Evolutionary conservation across 129 eudicot species (phyloP).

Genomic region (Chrysanthemum makinoi): DNA sequence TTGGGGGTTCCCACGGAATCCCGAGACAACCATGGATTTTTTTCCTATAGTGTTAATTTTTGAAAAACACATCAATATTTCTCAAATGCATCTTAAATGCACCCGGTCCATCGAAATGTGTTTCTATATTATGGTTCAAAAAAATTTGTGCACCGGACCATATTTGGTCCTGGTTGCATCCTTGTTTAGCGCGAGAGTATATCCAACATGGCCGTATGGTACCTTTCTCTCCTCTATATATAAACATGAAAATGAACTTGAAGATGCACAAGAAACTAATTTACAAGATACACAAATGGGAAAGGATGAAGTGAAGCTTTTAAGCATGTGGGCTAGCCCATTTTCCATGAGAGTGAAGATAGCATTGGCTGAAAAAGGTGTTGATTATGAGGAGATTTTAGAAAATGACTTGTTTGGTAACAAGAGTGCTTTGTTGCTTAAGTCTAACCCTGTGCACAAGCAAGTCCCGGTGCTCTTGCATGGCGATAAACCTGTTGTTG

Average conservation of each 20-base stretch:
- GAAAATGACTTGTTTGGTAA: constrained; percentile 6
- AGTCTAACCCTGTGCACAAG: constrained; percentile 14
- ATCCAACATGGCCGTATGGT: background rate
- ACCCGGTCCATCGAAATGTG: no score
- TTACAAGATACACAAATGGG: background rate
- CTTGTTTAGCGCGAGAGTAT: background rate
- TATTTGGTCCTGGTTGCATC: no score
- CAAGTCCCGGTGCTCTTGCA: constrained; percentile 5
- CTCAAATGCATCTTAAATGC: no score
- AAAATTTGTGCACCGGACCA: no score
- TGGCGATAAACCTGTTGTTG: constrained; percentile 1
- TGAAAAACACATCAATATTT: no score
- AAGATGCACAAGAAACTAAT: background rate
- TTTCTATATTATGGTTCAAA: no score
- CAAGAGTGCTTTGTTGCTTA: constrained; percentile 1
- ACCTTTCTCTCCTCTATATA: background rate
- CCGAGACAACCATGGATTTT: no score
- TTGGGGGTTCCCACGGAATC: no score
- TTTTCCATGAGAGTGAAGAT: constrained; percentile 6
- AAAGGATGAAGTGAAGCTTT: constrained; percentile 3
- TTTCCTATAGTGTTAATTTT: no score
- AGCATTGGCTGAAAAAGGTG: constrained; percentile 5
- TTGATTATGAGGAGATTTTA: constrained; percentile 2
- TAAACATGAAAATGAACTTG: background rate
- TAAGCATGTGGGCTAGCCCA: constrained; percentile 15